Base-by-base conservation (phyloP, 2,329 filamentous ascomycete species). In the Ascochyta viciae-villosae region DNA sequence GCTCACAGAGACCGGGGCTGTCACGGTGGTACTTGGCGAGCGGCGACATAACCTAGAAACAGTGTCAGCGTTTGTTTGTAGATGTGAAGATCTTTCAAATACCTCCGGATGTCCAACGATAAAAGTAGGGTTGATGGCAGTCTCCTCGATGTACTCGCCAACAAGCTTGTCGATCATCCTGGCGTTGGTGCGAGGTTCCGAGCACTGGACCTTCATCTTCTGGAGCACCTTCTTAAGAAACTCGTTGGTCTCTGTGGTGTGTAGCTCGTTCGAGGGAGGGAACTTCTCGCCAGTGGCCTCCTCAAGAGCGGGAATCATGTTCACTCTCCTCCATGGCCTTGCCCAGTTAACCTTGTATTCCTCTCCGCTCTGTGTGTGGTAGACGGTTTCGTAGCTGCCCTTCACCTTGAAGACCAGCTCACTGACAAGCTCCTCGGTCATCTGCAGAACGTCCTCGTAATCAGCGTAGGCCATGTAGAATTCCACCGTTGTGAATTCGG, bases 401-500 rank as follows among this genome's bases (percentile, higher is more conserved):
- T 91, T 95, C 51, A 98, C 80, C 63, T 92, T 84, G 85, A 96
- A 93, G 74, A 97, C 94, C 6, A 98, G 84, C 37, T 89, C 86
- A 29, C 91, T 93, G 42, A 99, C 89, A 27, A 99, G 88, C 74
- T 97, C 93, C 78, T 99, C 95, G 1, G 95, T 98, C 71, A 92
- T 85, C 57, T 90, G 81, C 89, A 96, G 92, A 57, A 97, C 82
- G 73, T 98, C 95, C 77, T 96, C 90, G 66, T 96, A 68, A 46
- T 76, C 74, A 34, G 80, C 77, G 52, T 77, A 98, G 3, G 95
- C 65, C 63, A 35, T 88, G 80, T 99, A 99, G 81, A 97, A 97
- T 78, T 99, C 95, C 77, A 92, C 91, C 24, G 92, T 96, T 40
- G 95, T 98, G 82, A 98, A 99, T 76, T 99, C 95, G 35, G 91